These are phyloP conservation scores for Tephrocybe sp. DNA, from an alignment of 768 basidiomycete genomes.

Conservation along the genomic window DNA sequence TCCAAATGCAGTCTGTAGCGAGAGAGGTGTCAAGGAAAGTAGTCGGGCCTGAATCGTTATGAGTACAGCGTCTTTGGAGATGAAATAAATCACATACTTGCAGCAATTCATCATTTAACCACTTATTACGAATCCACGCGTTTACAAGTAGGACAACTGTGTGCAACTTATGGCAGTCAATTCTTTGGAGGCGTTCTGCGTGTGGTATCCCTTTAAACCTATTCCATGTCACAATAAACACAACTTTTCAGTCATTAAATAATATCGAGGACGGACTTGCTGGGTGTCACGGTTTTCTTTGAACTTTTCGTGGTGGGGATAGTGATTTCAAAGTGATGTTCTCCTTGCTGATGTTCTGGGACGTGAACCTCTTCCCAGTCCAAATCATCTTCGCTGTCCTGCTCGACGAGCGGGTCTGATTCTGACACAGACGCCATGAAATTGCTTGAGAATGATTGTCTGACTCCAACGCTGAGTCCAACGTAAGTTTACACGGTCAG, in stretches of 20 bases:
- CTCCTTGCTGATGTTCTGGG: slow-evolving; percentile 35
- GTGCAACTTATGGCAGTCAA: slow-evolving; percentile 89
- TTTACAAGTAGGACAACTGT: slow-evolving; percentile 79
- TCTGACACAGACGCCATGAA: slow-evolving; percentile 18
- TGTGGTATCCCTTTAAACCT: slow-evolving; percentile 54
- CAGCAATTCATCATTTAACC: slow-evolving; percentile 79
- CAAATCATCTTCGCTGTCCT: slow-evolving; percentile 63
- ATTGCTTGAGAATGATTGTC: slow-evolving; percentile 6
- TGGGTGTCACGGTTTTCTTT: slow-evolving; percentile 30
- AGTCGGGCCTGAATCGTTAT: slow-evolving; percentile 70
- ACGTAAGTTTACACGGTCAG: slow-evolving; percentile 15
- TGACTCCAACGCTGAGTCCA: slow-evolving; percentile 3
- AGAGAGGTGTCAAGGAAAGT: slow-evolving; percentile 80
- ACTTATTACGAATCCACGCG: slow-evolving; percentile 73
- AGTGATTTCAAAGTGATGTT: slow-evolving; percentile 66
- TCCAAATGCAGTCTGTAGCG: slow-evolving; percentile 77
- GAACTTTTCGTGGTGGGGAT: slow-evolving; percentile 46
- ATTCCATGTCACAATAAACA: slow-evolving; percentile 17
- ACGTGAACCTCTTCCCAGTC: slow-evolving; percentile 84
- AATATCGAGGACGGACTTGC: slow-evolving; percentile 43
- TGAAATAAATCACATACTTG: slow-evolving; percentile 54
- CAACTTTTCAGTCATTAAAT: slow-evolving; percentile 3
- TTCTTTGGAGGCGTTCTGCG: slow-evolving; percentile 70
- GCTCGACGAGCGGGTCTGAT: slow-evolving; percentile 19
- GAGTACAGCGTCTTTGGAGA: not conserved